These are phyloP conservation scores for Mucor saturninus DNA, from an alignment of 371 early-diverging fungal species.

Conservation along the genomic window DNA sequence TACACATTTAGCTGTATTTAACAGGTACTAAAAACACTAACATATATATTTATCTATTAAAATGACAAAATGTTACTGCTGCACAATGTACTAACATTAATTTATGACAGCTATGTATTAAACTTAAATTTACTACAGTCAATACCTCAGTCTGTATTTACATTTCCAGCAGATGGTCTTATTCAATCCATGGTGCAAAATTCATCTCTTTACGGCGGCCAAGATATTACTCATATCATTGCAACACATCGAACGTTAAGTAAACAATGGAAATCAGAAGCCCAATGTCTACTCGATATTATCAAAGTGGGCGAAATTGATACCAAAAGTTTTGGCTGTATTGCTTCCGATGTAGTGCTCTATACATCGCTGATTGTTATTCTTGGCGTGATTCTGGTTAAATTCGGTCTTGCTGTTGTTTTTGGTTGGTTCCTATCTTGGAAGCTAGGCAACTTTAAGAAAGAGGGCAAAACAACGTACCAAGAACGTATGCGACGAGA, in stretches of 20 bases:
- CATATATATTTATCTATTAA: neutral
- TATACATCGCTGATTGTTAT: conserved; percentile 61
- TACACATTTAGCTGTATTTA: conserved; percentile 72
- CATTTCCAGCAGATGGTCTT: conserved; percentile 39
- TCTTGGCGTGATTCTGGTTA: conserved; percentile 62
- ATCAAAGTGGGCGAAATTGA: conserved; percentile 83
- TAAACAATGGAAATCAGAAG: conserved; percentile 41
- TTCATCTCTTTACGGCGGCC: conserved; percentile 32
- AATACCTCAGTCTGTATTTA: conserved; percentile 34
- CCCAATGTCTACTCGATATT: conserved; percentile 65
- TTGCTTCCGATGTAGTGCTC: conserved; percentile 69
- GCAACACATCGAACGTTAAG: conserved; percentile 23
- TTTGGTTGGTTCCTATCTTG: conserved; percentile 69
- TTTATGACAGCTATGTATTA: conserved; percentile 43
- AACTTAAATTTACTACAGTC: conserved; percentile 47
- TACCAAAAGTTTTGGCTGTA: conserved; percentile 70
- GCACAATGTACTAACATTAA: neutral
- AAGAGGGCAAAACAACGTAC: conserved; percentile 34
- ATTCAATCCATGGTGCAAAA: conserved; percentile 35
- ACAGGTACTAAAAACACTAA: conserved; percentile 49
- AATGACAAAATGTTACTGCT: no score
- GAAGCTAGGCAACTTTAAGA: conserved; percentile 45
- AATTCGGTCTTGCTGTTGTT: conserved; percentile 69
- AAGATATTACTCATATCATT: conserved; percentile 48
- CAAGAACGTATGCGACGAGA: conserved; percentile 56